A percentile compares a stretch with the other conserved stretches of the same genome.
Evolutionary conservation across 2,329 filamentous ascomycete species (phyloP).

Genomic region (Verticillium alfalfae): DNA sequence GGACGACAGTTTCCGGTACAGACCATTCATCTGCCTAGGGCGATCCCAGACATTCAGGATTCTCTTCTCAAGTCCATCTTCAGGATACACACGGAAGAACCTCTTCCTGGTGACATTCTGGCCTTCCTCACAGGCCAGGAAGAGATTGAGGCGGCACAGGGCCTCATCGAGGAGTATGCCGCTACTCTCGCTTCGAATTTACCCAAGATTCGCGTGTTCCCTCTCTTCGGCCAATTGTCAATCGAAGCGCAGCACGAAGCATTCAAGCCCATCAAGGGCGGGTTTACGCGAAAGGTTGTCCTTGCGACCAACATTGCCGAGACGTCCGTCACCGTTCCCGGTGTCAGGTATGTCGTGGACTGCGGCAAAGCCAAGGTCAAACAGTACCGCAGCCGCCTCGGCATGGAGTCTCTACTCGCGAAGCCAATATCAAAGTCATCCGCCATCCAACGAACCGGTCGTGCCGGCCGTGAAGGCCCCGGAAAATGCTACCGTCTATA

Average conservation of each 20-base stretch:
- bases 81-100: conserved; percentile 79
- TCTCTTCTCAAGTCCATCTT: conserved; percentile 76
- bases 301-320: conserved; percentile 98
- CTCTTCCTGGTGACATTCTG: conserved; percentile 88
- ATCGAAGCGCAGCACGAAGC: conserved; percentile 82
- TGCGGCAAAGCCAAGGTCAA: conserved; percentile 93
- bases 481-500: conserved; percentile 90
- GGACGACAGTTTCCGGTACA: conserved; percentile 86
- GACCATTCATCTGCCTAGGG: conserved; percentile 65
- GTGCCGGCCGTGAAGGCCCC: conserved; percentile 85
- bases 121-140: conserved; percentile 92
- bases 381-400: conserved; percentile 77
- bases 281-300: conserved; percentile 80
- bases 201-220: conserved; percentile 67
- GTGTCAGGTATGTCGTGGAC: conserved; percentile 87
- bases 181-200: conserved; percentile 66
- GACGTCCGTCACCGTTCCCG: conserved; percentile 92
- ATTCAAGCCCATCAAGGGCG: conserved; percentile 67
- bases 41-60: conserved; percentile 78
- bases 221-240: conserved; percentile 85
- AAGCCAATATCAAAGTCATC: conserved; percentile 92
- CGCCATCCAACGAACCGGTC: conserved; percentile 83
- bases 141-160: conserved; percentile 78
- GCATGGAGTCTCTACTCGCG: conserved; percentile 83
- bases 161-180: conserved; percentile 75